Base-by-base conservation (phyloP, 306 rosid species). In the Luffa aegyptiaca region DNA sequence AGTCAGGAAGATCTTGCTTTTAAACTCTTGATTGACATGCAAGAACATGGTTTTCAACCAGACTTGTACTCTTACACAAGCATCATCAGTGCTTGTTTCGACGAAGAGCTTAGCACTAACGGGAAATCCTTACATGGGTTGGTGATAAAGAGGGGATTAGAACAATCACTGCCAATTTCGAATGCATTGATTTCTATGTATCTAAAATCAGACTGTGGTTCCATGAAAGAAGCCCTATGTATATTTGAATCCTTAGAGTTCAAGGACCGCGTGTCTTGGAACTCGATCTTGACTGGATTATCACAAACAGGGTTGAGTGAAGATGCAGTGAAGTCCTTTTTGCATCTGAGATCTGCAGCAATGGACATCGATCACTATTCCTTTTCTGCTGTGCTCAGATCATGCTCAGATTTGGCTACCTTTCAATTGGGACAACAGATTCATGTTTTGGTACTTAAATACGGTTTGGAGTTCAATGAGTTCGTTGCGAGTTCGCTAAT, bases 121-220 rank as follows among this genome's bases (percentile, higher is more conserved):
- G 94, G 96, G 72, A 86, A 83, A 85, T 87, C 88, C 79, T 81
- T 88, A 37, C 98, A 90, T 75, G 97, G 94, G 20, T 80, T 87
- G 86, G 84, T 92, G 49, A 89, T 92, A 56, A 94, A 87, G 85
- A 83, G 85, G 80, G 96, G 97, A 46, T 83, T 90, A 44, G 88
- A 87, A 82, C 76, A 81, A 74, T 89, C 92, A 8, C 86, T 84
- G 37, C 88, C 97, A 2, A 82, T 94, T 80, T 89, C 89, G 4
- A 92, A 92, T 87, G 94, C 97, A 48, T 85, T 92, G 86, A 88
- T 89, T 53, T 49, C 97, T 35, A 89, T 92, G 97, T 92, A 94
- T 87, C 84, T 90, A 75, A 88, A 84, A 83, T 87, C 88, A 41
- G 81, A 86, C 68, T 79, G 81, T 55, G 81, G 86, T 64, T 88